Evolutionary conservation across 176 grass and related monocot genomes (phyloP).

Genomic region (Oryza coarctata): DNA sequence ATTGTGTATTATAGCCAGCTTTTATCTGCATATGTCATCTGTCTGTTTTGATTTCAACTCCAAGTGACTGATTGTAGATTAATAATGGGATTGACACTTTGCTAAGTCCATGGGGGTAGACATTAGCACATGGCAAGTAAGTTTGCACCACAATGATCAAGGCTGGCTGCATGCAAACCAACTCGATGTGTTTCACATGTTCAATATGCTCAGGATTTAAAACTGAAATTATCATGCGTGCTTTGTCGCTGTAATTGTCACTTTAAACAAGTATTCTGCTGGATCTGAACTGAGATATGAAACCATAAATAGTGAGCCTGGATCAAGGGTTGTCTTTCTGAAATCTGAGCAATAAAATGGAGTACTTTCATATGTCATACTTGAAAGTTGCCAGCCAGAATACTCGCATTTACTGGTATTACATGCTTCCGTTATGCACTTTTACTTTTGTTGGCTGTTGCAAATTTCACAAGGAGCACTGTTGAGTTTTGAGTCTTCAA

Average conservation of each 20-base stretch:
- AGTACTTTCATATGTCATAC: neutral
- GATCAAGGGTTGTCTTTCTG: conserved; percentile 2
- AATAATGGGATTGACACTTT: neutral
- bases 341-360: neutral
- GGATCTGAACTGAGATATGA: neutral
- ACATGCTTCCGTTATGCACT: conserved; percentile 7
- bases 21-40: neutral
- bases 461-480: neutral
- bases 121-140: neutral
- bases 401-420: neutral
- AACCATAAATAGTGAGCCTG: neutral
- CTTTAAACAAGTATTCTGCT: neutral
- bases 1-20: neutral
- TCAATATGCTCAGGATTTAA: conserved; percentile 1
- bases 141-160: neutral
- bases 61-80: neutral
- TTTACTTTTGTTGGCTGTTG: neutral
- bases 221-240: neutral
- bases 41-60: neutral
- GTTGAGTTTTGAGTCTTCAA: neutral
- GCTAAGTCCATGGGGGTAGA: neutral
- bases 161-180: neutral
- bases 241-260: neutral
- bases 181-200: neutral
- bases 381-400: neutral